Conservation (phyloP, 2,329 filamentous ascomycete species). For the Epichloe baconii region DNA sequence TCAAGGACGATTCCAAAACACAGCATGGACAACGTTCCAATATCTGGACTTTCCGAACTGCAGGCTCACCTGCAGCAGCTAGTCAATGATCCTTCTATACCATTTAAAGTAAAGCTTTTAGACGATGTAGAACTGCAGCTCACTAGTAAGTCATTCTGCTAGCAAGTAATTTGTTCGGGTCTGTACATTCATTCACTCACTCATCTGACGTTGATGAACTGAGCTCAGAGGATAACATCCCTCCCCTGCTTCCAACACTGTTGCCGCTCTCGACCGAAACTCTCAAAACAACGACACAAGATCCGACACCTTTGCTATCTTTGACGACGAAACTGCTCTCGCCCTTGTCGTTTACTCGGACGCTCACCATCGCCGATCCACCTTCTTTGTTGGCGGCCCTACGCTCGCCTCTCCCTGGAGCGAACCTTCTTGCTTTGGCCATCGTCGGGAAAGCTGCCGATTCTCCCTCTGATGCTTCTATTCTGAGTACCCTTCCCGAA, state of each 20-base stretch:
- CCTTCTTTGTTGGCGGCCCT: constrained; percentile 39
- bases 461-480: constrained; percentile 33
- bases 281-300: constrained; percentile 35
- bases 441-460: constrained; percentile 42
- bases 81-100: constrained; percentile 26
- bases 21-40: constrained; percentile 29
- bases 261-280: constrained; percentile 41
- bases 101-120: constrained; percentile 37
- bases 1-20: constrained; percentile 22
- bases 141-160: constrained; percentile 26
- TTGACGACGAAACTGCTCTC: constrained; percentile 43
- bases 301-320: constrained; percentile 37
- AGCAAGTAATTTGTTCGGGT: neutral
- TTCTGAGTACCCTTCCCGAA: constrained; percentile 35
- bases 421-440: constrained; percentile 43
- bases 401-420: constrained; percentile 38
- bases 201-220: neutral
- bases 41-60: constrained; percentile 40
- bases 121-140: constrained; percentile 48
- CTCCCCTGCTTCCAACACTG: constrained; percentile 36
- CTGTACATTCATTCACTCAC: neutral
- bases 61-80: constrained; percentile 39
- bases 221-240: constrained; percentile 35
- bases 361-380: constrained; percentile 37
- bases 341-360: constrained; percentile 37